Percentiles rank a stretch among this genome's conserved stretches.
Evolutionary conservation across 257 asterid genomes (phyloP).

Genomic region (Jaltomata sinuosa): DNA sequence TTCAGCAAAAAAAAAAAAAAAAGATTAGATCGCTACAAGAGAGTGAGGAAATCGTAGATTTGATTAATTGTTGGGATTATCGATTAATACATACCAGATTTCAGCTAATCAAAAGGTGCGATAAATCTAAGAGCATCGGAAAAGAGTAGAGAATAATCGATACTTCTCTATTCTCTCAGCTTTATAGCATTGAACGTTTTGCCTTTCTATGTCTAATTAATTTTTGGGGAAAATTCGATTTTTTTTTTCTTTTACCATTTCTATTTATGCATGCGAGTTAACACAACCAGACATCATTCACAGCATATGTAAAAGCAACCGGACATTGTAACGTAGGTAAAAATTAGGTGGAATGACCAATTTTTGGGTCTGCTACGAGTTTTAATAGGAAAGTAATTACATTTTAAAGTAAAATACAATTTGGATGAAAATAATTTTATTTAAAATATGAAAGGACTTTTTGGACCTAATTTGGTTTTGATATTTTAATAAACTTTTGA

Average conservation of each 20-base stretch:
- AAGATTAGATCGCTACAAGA: background rate
- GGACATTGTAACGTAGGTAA: background rate
- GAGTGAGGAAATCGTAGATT: background rate
- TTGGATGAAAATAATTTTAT: too few relatives aligned
- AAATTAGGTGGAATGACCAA: too few relatives aligned
- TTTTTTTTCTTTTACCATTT: background rate
- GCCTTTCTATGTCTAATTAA: background rate
- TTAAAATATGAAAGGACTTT: too few relatives aligned
- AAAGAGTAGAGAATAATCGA: constrained; percentile 35
- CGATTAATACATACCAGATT: constrained; percentile 55
- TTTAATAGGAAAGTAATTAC: too few relatives aligned
- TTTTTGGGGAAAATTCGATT: background rate
- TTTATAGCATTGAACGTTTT: constrained; percentile 1
- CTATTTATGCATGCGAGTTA: background rate
- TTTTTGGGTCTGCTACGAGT: too few relatives aligned
- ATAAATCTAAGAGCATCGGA: constrained; percentile 51
- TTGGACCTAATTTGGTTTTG: too few relatives aligned
- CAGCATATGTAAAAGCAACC: background rate
- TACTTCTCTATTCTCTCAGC: constrained; percentile 13
- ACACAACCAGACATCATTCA: background rate
- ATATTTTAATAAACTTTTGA: too few relatives aligned
- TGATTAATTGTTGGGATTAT: background rate
- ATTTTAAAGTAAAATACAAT: too few relatives aligned
- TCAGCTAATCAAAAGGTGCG: constrained; percentile 34
- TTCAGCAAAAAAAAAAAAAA: background rate